phyloP scores from a whole-genome alignment of 345 rosid genomes.

The Aquilaria malaccensis region DNA sequence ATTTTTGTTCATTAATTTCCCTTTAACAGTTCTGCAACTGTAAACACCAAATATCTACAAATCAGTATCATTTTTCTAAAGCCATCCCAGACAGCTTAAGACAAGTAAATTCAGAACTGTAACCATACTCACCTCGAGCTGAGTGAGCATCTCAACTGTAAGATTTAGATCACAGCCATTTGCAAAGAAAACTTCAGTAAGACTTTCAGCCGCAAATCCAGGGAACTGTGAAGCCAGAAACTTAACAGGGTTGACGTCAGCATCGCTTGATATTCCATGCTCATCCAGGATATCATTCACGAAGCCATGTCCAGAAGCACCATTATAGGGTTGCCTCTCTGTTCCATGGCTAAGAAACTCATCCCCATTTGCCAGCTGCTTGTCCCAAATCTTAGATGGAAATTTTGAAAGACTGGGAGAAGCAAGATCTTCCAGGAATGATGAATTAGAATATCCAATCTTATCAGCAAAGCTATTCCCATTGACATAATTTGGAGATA shows the following conservation, averaged over 20 bases:
- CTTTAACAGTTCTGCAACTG: constrained; percentile 2
- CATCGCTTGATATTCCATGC: constrained; percentile 41
- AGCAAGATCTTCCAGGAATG: constrained; percentile 56
- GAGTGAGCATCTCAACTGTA: constrained; percentile 96
- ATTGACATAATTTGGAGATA: constrained; percentile 43
- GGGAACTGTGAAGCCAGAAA: constrained; percentile 88
- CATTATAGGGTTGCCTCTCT: constrained; percentile 47
- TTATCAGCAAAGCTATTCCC: constrained; percentile 52
- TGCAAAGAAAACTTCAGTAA: constrained; percentile 86
- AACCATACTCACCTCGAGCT: constrained; percentile 91
- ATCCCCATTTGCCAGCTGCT: constrained; percentile 48
- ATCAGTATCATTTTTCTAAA: too few relatives aligned
- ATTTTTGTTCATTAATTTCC: neutral
- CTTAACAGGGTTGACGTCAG: constrained; percentile 61
- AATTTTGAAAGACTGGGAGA: constrained; percentile 37
- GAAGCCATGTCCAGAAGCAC: constrained; percentile 43
- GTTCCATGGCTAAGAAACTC: constrained; percentile 51
- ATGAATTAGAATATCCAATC: constrained; percentile 45
- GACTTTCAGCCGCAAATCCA: constrained; percentile 95
- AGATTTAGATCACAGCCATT: constrained; percentile 82
- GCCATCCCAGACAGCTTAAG: neutral
- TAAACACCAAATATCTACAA: neutral
- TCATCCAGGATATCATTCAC: constrained; percentile 51
- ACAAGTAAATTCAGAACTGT: constrained; percentile 9
- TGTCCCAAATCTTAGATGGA: constrained; percentile 70